Evolutionary conservation across 2,329 filamentous ascomycete species (phyloP), one percentile per base, ranked within the genome.

Genomic region (Fusarium nurragi): DNA sequence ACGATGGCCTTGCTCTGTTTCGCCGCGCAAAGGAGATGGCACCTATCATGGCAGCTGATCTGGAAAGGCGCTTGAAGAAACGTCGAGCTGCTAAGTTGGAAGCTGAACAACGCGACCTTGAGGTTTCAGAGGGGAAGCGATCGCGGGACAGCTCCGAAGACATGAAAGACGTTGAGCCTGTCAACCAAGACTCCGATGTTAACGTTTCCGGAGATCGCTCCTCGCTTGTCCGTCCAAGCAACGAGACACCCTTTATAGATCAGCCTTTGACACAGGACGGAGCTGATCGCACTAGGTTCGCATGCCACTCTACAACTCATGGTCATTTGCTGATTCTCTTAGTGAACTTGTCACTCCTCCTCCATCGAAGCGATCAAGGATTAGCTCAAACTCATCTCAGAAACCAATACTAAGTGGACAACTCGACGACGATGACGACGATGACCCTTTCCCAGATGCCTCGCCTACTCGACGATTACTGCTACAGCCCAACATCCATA

Each of bases 11-110:
- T 12, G 76, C 76, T 3, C 74, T 87, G 7, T 87, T 87, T 63
- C 78, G 80, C 38, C 81, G 82, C 6, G 77, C 81, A 13, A 81
- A 80, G 60, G 77, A 81, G 55, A 84, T 85, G 70, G 83, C 82
- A 47, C 77, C 80, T 7, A 76, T 78, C 32, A 71, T 81, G 28
- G 71, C 77, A 51, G 78, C 79, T n/a, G 78, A 82, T 28, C 75
- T 73, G 34, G 74, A 79, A 64, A 71, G 75, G 40, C 68, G 69
- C n/a, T 22, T 66, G 44, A 54, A 63, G 54, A 72, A 65, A 54
- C 71, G 71, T 25, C 62, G 57, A 28, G 65, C 68, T 48, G 55
- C 64, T 18, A 59, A 72, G 41, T 51, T 62, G 34, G 62, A 63
- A 47, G 69, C 47, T 19, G 53, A 61, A 32, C 60, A 68, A 8